A percentile compares a stretch with the other conserved stretches of the same genome.
Evolutionary conservation across 75 land plant species (phyloP).

Genomic region (Pinus tabuliformis): DNA sequence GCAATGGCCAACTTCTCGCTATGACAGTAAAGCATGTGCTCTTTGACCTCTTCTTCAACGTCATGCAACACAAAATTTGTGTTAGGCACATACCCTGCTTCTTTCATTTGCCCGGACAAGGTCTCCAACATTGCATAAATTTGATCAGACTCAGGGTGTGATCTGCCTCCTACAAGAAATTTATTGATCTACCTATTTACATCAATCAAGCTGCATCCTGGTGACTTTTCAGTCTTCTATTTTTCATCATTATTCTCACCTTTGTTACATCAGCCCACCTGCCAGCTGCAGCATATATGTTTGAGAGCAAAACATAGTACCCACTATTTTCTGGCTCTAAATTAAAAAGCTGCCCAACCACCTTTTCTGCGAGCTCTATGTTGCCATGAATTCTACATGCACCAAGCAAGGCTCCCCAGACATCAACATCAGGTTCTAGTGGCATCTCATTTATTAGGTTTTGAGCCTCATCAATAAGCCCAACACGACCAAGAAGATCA

Average conservation of each 20-base stretch:
- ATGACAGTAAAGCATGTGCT: no score
- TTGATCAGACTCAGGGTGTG: constrained; percentile 11
- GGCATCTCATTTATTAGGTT: constrained; percentile 16
- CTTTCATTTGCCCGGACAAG: not conserved
- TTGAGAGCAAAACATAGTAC: constrained; percentile 20
- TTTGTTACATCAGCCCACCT: constrained; percentile 19
- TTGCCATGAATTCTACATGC: constrained; percentile 19
- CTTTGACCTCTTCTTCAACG: no score
- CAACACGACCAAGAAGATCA: constrained; percentile 28
- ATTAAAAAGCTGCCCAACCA: constrained; percentile 9
- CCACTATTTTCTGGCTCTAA: constrained; percentile 11
- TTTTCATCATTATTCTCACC: constrained; percentile 13
- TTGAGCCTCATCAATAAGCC: constrained; percentile 10
- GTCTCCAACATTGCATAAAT: constrained; percentile 20
- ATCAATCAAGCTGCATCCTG: constrained; percentile 12
- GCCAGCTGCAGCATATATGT: constrained; percentile 18
- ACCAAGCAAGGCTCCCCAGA: constrained; percentile 24
- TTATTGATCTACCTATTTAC: not conserved
- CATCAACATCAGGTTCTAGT: constrained; percentile 10
- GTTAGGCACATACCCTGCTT: no score
- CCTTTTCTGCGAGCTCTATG: constrained; percentile 1
- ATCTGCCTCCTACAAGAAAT: constrained; percentile 14
- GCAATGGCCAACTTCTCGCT: no score
- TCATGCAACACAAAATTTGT: no score
- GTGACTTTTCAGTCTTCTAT: constrained; percentile 10